Evolutionary conservation across 495 filamentous ascomycete genomes (phyloP).

Genomic region (Glutinoglossum americanum): DNA sequence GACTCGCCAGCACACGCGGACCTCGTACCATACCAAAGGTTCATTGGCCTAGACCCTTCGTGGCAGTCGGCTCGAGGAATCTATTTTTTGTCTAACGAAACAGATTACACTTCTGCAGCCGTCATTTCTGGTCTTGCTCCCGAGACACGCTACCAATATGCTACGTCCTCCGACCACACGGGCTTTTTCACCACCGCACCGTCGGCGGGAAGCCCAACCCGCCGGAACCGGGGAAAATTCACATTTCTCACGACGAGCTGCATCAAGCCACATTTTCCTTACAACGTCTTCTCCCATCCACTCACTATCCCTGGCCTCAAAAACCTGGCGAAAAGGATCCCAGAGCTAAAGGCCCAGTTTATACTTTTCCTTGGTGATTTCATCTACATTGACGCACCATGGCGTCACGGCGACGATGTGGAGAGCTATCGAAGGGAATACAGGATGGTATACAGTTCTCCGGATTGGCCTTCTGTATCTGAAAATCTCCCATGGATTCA

Average conservation of each 20-base stretch:
- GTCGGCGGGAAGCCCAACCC: constrained; percentile 30
- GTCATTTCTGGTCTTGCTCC: constrained; percentile 30
- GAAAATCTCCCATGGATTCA: constrained; percentile 83
- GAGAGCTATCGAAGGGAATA: constrained; percentile 79
- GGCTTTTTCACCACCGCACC: constrained; percentile 62
- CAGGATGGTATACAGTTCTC: constrained; percentile 78
- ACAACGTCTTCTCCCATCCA: constrained; percentile 60
- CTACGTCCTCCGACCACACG: constrained; percentile 59
- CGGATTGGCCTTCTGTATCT: constrained; percentile 53
- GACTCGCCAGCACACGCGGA: constrained; percentile 11
- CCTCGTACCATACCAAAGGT: constrained; percentile 11
- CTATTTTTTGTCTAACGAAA: constrained; percentile 41
- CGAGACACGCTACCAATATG: constrained; percentile 55
- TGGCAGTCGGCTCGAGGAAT: constrained; percentile 50
- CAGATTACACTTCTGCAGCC: constrained; percentile 60
- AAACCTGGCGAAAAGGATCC: constrained; percentile 34
- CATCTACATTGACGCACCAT: constrained; percentile 87
- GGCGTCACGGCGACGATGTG: constrained; percentile 43
- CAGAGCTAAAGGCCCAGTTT: constrained; percentile 44
- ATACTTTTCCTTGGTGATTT: constrained; percentile 99
- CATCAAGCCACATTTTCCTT: constrained; percentile 77
- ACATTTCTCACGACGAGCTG: constrained; percentile 84
- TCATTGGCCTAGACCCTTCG: constrained; percentile 22
- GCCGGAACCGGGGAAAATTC: constrained; percentile 33
- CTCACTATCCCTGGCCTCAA: constrained; percentile 60